phyloP scores from a whole-genome alignment of 2,329 filamentous ascomycete genomes.

The Epichloe festucae region DNA sequence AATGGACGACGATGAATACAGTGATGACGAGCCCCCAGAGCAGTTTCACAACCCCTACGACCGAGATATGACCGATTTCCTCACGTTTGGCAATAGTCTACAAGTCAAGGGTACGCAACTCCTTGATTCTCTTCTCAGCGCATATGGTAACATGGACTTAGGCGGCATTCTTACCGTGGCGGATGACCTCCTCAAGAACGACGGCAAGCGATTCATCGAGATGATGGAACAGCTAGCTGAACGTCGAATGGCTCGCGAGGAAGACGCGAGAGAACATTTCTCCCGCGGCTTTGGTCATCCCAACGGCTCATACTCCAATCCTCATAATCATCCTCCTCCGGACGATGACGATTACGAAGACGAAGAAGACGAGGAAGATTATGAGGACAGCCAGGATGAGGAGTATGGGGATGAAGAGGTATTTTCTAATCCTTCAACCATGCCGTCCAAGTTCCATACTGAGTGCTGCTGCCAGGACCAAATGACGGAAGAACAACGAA shows the following conservation, averaged over 20 bases:
- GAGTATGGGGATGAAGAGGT: conserved; percentile 73
- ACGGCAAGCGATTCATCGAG: conserved; percentile 98
- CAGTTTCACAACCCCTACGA: conserved; percentile 53
- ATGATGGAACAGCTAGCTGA: conserved; percentile 99
- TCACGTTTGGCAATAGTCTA: conserved; percentile 94
- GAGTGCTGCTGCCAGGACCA: conserved; percentile 56
- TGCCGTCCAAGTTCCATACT: conserved; percentile 28
- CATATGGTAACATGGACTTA: conserved; percentile 40
- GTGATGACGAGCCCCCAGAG: conserved; percentile 53
- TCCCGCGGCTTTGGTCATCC: conserved; percentile 45
- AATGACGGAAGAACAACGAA: conserved; percentile 96
- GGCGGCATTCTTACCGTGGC: conserved; percentile 97
- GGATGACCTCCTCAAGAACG: conserved; percentile 96
- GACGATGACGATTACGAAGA: conserved; percentile 67
- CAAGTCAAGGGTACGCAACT: conserved; percentile 68
- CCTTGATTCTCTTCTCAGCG: conserved; percentile 29
- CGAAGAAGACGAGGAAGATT: conserved; percentile 51
- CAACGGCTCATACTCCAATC: conserved; percentile 45
- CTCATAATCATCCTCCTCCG: conserved; percentile 62
- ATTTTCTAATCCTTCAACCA: conserved; percentile 31
- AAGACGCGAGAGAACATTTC: conserved; percentile 58
- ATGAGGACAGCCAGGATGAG: conserved; percentile 48
- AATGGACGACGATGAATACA: conserved; percentile 46
- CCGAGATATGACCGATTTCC: conserved; percentile 69
- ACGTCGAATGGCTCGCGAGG: conserved; percentile 91